A percentile compares a stretch with the other conserved stretches of the same genome.
Evolutionary conservation across 495 filamentous ascomycete species (phyloP).

Genomic region (Tuber aestivum): DNA sequence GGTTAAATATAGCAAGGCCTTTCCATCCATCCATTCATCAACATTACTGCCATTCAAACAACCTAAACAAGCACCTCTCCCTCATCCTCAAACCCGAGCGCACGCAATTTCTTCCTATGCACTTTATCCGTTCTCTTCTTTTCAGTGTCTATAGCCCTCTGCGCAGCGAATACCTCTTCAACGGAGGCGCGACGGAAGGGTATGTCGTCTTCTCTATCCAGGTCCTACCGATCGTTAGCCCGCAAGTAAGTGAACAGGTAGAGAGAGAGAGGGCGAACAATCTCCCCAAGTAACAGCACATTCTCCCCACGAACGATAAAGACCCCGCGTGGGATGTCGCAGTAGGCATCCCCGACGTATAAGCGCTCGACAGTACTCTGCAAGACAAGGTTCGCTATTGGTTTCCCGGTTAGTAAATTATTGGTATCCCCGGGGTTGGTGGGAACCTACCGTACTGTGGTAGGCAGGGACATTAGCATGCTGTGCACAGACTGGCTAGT

Average conservation of each 20-base stretch:
- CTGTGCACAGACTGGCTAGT: neutral
- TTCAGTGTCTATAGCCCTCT: constrained; percentile 60
- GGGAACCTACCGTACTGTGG: constrained; percentile 32
- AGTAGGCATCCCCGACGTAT: constrained; percentile 66
- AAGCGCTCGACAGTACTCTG: constrained; percentile 85
- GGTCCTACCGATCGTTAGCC: constrained; percentile 53
- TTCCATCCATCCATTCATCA: constrained; percentile 1
- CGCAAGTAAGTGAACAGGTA: neutral
- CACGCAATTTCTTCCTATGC: constrained; percentile 60
- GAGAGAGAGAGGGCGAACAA: constrained; percentile 51
- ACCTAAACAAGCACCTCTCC: constrained; percentile 35
- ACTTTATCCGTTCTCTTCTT: constrained; percentile 68
- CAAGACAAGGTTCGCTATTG: constrained; percentile 81
- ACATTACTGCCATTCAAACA: neutral
- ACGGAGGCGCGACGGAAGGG: constrained; percentile 62
- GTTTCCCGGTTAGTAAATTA: neutral
- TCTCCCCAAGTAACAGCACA: constrained; percentile 83
- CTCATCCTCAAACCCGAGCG: constrained; percentile 82
- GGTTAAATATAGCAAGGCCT: constrained; percentile 42
- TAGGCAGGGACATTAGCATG: constrained; percentile 7
- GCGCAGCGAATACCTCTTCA: constrained; percentile 63
- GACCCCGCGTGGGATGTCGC: constrained; percentile 72
- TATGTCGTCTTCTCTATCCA: constrained; percentile 87
- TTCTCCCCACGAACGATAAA: constrained; percentile 93
- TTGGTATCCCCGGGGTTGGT: neutral